Evolutionary conservation across 2,329 filamentous ascomycete genomes (phyloP), one percentile per base, ranked within the genome.

Genomic region (Colletotrichum sp.): DNA sequence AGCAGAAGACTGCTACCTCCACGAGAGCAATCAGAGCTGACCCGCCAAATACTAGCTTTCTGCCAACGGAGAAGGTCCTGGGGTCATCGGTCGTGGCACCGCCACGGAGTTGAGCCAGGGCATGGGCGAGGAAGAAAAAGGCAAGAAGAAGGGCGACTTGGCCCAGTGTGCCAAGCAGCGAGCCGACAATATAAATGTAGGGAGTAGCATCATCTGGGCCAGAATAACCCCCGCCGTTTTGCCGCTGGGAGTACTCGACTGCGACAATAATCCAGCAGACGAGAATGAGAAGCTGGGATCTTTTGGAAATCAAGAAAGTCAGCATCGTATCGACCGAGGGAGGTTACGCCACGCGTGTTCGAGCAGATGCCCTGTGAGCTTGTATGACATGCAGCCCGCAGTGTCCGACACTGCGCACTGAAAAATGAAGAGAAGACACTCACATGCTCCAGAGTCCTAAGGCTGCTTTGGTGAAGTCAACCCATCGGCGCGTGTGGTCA

Each of bases 401-500:
- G 6, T 12, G 10, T 7, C 18, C 10, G 3, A 49, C 10, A n/a
- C 44, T 21, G 10, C 9, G 5, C 44, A 6, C 10, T 49, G 9
- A 76, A 16, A 2, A 76, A 77, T 26, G 30, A 66, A 10, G 6
- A 60, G 15, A 55, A 4, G 12, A 7, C 10, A 64, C 82, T 63
- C 64, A 85, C 83, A 79, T 28, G 6, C 74, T 49, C 32, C 79
- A 84, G 0, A 80, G 63, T 2, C 75, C 69, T 13, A 84, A 75
- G 1, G 81, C 80, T 2, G 69, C 6, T 60, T 82, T 83, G 65
- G 81, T 78, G 21, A 74, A 80, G 4, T 63, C 76, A 15, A 81
- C 78, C 21, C 79, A 82, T 32, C 64, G 76, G 44, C 81, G 76
- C 1, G 80, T 80, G 3, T 79, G 77, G 36, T 83, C 82, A 0